Evolutionary conservation across 2,329 filamentous ascomycete genomes (phyloP).

Genomic region (Ophiostoma pallidulum): DNA sequence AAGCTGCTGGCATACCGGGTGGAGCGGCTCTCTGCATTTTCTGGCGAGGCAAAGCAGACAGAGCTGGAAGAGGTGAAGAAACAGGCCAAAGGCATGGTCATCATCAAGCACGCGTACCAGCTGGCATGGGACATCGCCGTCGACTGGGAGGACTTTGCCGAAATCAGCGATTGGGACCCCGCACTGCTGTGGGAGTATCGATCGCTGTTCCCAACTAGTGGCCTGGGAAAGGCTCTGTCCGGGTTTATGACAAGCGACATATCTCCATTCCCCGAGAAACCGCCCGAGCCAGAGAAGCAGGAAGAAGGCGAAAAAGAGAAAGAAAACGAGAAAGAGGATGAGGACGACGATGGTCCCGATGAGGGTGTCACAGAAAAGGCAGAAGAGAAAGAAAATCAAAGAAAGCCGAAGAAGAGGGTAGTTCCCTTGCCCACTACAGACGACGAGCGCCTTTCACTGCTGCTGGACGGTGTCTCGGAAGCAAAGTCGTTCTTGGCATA

Average conservation of each 20-base stretch:
- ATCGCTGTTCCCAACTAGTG: slow-evolving; percentile 72
- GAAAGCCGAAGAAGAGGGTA: slow-evolving; percentile 17
- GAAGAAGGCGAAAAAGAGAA: slow-evolving; percentile 17
- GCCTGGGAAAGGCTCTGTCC: slow-evolving; percentile 70
- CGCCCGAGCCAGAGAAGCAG: neutral
- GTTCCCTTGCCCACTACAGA: slow-evolving; percentile 50
- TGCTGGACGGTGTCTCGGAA: slow-evolving; percentile 62
- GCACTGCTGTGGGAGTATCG: slow-evolving; percentile 73
- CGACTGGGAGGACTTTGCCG: slow-evolving; percentile 76
- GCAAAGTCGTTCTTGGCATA: slow-evolving; percentile 71
- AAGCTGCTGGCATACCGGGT: slow-evolving; percentile 76
- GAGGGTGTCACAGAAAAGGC: neutral
- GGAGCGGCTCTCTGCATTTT: slow-evolving; percentile 63
- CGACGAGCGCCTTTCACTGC: slow-evolving; percentile 71
- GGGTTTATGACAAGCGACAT: slow-evolving; percentile 75
- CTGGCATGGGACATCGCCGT: slow-evolving; percentile 86
- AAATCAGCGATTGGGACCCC: slow-evolving; percentile 66
- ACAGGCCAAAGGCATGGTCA: slow-evolving; percentile 84
- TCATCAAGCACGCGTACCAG: slow-evolving; percentile 83
- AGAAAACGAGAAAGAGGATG: neutral
- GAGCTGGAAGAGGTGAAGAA: slow-evolving; percentile 67
- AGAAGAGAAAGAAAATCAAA: slow-evolving; percentile 38
- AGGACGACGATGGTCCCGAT: neutral
- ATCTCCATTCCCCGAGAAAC: slow-evolving; percentile 61
- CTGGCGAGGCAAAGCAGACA: slow-evolving; percentile 52